phyloP scores from a whole-genome alignment of 768 basidiomycete genomes.

The Suillus alpinus region DNA sequence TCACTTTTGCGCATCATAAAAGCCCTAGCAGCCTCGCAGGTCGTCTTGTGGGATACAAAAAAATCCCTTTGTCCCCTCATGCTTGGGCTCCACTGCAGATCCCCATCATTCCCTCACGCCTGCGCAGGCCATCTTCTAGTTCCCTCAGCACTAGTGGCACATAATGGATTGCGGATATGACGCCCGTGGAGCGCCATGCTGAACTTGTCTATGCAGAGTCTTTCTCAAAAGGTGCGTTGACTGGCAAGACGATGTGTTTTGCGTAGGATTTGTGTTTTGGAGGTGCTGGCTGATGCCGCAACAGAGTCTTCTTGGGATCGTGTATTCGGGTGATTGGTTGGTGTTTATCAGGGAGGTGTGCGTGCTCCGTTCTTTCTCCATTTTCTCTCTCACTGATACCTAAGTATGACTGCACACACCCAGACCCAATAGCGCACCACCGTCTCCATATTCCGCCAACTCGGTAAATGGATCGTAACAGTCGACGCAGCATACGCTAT shows the following conservation, averaged over 20 bases:
- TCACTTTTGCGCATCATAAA: conserved; percentile 78
- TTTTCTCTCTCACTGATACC: background rate
- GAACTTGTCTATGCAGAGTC: conserved; percentile 89
- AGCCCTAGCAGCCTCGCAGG: conserved; percentile 64
- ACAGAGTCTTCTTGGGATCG: conserved; percentile 81
- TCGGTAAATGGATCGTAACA: conserved; percentile 73
- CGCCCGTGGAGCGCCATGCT: conserved; percentile 78
- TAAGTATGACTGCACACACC: background rate
- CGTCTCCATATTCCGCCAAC: conserved; percentile 76
- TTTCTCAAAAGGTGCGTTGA: conserved; percentile 55
- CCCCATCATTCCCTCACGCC: no score
- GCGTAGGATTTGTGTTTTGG: conserved; percentile 30
- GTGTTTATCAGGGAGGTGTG: conserved; percentile 91
- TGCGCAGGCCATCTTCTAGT: no score
- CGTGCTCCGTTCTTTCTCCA: conserved; percentile 29
- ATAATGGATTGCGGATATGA: conserved; percentile 72
- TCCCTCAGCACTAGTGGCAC: conserved; percentile 53
- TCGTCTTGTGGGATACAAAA: conserved; percentile 57
- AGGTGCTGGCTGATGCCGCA: background rate
- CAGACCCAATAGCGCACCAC: conserved; percentile 88
- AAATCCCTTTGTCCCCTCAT: no score
- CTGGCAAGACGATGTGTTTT: conserved; percentile 25
- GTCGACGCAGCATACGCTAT: conserved; percentile 51
- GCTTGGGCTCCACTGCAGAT: no score
- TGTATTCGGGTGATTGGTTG: conserved; percentile 91